Base-by-base conservation (phyloP, 768 basidiomycete species). In the Hortiboletus campestris region DNA sequence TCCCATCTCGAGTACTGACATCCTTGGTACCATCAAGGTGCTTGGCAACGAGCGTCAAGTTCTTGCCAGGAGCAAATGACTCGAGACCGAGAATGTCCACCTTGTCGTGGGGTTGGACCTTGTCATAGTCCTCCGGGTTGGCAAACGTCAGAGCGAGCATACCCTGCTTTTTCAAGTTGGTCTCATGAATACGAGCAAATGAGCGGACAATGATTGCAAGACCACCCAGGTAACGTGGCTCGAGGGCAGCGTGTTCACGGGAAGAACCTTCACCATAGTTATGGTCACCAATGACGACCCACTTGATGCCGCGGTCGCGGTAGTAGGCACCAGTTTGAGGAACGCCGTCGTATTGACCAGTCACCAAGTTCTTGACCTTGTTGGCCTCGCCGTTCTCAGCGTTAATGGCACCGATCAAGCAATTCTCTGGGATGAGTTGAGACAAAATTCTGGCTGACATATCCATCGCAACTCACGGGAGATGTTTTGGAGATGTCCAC, bases 251-350 rank as follows among this genome's bases (percentile, higher is more conserved):
- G 75, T 97, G 95, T 75, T 98, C 95, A 73, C 95, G 94, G 53
- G 94, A 96, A 13, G 95, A 98, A 67, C 95, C 95, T 78, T 98
- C 95, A 71, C 95, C 95, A 76, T 98, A 97, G 82, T 95, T 93
- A 76, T 84, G 82, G 76, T 92, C 90, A 72, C 97, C 97, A 65
- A 99, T 81, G 65, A 98, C 96, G 58, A 99, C 93, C 97, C 97
- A 98, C 74, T 94, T 89, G 76, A 93, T 83, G 61, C 88, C 91
- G 52, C 84, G 71, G 66, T 93, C 89, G 57, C 94, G 91, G 82
- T 99, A 99, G 71, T 84, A 78, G 47, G 88, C 89, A 57, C 83
- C 96, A 51, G 86, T 86, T 70, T 88, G 81, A 14, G 96, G 96
- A 57, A 99, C 93, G 53, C 83, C 80, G 31, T 79, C 91, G 71